These are phyloP conservation scores for Lasiodiplodia sp. DNA, from an alignment of 2,329 filamentous ascomycete species.

Conservation along the genomic window DNA sequence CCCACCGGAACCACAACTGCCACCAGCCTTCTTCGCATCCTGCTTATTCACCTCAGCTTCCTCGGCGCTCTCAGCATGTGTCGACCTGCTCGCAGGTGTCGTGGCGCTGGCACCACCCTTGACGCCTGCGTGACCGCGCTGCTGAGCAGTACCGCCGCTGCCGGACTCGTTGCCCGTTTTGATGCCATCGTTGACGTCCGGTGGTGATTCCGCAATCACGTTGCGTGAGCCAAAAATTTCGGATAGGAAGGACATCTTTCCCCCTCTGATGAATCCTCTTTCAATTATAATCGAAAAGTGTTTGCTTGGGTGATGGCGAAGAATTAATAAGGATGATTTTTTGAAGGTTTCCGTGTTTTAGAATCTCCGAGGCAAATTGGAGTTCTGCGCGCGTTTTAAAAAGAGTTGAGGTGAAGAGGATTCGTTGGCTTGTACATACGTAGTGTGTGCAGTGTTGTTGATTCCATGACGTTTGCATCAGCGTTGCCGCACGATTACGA, in stretches of 20 bases:
- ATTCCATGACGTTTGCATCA: constrained; percentile 6
- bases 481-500: constrained; percentile 15
- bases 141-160: constrained; percentile 1
- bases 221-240: neutral
- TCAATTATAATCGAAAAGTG: too few species aligned
- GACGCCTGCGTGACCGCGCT: constrained; percentile 4
- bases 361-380: neutral
- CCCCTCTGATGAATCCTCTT: neutral
- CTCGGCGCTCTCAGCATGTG: neutral
- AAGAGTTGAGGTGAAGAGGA: neutral
- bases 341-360: neutral
- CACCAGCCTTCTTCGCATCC: neutral
- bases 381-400: neutral
- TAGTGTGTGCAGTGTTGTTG: neutral
- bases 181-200: neutral
- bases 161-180: neutral
- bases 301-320: too few species aligned
- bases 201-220: neutral
- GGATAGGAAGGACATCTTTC: neutral
- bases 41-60: constrained; percentile 1
- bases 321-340: neutral
- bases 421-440: neutral
- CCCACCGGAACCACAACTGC: too few species aligned
- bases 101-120: neutral
- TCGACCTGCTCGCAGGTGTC: neutral